Evolutionary conservation across 805 yeast genomes (phyloP), one percentile per base, ranked within the genome.

Genomic region (Ogataea saltuana): DNA sequence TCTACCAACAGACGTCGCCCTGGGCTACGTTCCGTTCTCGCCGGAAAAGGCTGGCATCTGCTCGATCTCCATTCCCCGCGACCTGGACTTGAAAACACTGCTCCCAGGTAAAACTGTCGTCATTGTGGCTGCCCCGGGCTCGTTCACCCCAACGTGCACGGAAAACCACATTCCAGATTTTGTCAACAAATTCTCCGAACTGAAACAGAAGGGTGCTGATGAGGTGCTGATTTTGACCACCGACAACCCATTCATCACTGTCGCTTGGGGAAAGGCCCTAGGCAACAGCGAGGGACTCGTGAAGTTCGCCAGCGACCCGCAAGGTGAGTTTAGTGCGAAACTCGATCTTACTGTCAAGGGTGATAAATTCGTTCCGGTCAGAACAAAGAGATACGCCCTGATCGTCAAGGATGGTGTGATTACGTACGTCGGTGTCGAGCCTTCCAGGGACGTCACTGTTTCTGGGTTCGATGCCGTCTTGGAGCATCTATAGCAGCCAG

Each of bases 351-450:
- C 72, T 33, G 61, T 73, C 41, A 70, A 75, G 43, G 74, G 77
- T 39, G 72, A 72, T 17, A 69, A 60, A 41, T 86, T 79, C 20
- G 63, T 78, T 50, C 81, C 83, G 18, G 60, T 67, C 45, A 76
- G 90, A 68, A 77, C 86, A 41, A 71, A 73, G 50, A 78, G 96
- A 68, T 87, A 80, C 67, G 88, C 91, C 33, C 68, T 83, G 45
- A 70, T 88, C 49, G 80, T 85, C 41, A 81, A 79, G 40, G 58
- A 63, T 33, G 66, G 67, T 25, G 45, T 46, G 16, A 53, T 65
- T 42, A 48, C 50, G 27, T 67, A 67, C 44, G 41, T 55, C 13
- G 80, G 75, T 50, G 64, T 63, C 46, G 83, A 77, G 63, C 59
- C 68, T 9, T 68, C 64, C 26, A 45, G 37, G 33, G 76, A 61